Evolutionary conservation across 495 filamentous ascomycete species (phyloP).

Genomic region (Chaetomium tenue): DNA sequence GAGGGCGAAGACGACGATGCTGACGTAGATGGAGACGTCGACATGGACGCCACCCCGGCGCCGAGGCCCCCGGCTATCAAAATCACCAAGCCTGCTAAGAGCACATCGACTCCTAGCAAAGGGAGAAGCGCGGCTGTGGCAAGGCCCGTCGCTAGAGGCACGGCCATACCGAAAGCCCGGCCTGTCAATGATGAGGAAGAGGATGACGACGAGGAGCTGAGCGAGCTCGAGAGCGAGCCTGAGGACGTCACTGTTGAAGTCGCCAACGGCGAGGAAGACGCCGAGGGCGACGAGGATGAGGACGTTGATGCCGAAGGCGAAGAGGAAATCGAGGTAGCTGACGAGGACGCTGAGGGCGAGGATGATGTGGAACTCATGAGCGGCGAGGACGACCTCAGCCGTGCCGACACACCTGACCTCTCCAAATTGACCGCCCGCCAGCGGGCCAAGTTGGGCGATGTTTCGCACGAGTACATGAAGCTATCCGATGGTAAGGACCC

Average conservation of each 20-base stretch:
- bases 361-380: conserved; percentile 65
- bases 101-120: conserved; percentile 25
- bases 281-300: conserved; percentile 51
- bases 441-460: conserved; percentile 68
- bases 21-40: conserved; percentile 49
- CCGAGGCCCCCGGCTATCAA: conserved; percentile 44
- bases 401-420: conserved; percentile 70
- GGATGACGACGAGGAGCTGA: conserved; percentile 50
- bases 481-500: conserved; percentile 64
- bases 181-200: conserved; percentile 38
- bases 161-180: conserved; percentile 18
- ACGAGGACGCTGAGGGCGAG: conserved; percentile 53
- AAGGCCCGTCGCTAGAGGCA: conserved; percentile 15
- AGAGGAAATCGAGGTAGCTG: conserved; percentile 61
- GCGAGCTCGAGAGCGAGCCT: conserved; percentile 49
- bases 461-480: conserved; percentile 58
- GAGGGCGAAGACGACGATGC: conserved; percentile 50
- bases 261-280: conserved; percentile 45
- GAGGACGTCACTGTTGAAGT: conserved; percentile 49
- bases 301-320: conserved; percentile 46
- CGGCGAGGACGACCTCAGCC: conserved; percentile 60
- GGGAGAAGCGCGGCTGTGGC: conserved; percentile 17
- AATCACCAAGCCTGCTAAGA: conserved; percentile 40
- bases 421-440: conserved; percentile 89
- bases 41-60: conserved; percentile 43